Percentiles rank a stretch among this genome's conserved stretches.
These are phyloP conservation scores for Rhododendron ferrugineum DNA, from an alignment of 148 eudicot genomes.

Conservation along the genomic window DNA sequence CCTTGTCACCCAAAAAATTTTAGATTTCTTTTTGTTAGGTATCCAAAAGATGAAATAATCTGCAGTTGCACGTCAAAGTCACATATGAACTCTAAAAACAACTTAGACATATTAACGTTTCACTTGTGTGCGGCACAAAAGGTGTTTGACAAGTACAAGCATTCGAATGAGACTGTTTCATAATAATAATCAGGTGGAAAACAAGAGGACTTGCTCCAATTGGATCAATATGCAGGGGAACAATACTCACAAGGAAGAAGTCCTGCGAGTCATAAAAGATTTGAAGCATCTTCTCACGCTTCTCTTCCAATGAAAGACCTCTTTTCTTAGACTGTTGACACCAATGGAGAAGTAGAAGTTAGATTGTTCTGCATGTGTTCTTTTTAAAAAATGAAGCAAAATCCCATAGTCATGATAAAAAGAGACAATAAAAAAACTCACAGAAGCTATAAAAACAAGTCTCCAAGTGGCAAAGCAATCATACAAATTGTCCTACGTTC, in stretches of 20 bases:
- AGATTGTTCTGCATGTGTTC: background rate
- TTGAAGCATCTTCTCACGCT: constrained; percentile 94
- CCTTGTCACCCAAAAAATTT: background rate
- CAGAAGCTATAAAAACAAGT: background rate
- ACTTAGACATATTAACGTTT: background rate
- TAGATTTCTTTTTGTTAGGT: background rate
- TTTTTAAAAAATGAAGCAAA: background rate
- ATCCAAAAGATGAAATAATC: background rate
- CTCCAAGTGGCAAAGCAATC: background rate
- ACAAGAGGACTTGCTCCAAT: background rate
- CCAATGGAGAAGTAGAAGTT: background rate
- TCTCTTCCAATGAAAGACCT: constrained; percentile 95
- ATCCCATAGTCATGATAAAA: background rate
- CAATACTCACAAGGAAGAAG: constrained; percentile 82
- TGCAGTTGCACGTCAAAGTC: background rate
- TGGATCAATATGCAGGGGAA: background rate
- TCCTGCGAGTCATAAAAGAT: constrained; percentile 92
- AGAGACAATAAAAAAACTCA: background rate
- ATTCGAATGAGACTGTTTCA: background rate
- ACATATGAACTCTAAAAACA: background rate
- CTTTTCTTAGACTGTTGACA: constrained; percentile 80
- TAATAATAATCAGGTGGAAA: background rate
- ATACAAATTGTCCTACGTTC: background rate
- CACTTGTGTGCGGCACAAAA: background rate
- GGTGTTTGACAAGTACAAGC: background rate